Base-by-base conservation (phyloP, 2,329 filamentous ascomycete species). In the Beauveria sp. region DNA sequence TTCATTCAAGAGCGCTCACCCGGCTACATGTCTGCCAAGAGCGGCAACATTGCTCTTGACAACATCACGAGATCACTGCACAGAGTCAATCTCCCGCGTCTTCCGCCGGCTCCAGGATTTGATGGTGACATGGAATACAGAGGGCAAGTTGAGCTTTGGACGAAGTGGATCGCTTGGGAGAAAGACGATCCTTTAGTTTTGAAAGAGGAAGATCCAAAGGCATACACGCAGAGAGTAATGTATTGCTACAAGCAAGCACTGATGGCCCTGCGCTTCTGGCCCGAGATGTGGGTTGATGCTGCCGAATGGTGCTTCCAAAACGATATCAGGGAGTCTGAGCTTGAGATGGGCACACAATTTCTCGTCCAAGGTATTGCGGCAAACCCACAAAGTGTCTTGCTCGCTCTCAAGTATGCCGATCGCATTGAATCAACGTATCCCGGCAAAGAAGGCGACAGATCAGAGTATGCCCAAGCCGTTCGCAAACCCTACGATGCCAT, bases 1-100 rank as follows among this genome's bases (percentile, higher is more conserved):
- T 93, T 96, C 67, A 82, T 99, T 4, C 92, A 96, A 71, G 95
- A 99, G 70, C 88, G 89, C 64, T 97, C 93, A 0, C 89, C 93
- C 1, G 85, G 89, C 3, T 99, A 98, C 73, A 96, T 99, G 92
- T 96, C 93, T 18, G 95, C 96, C 58, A 88, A 96, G 72, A 93
- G 89, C 66, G 92, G 92, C 47, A 91, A 91, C 70, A 93, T 90
- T 47, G 90, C 92, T 43, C 78, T 98, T n/a, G 91, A 96, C 61
- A 96, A 96, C 70, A 87, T 96, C 60, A 92, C 89, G 1, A 84
- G 87, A 45, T 86, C 87, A 9, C 77, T 99, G 47, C 83, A 85
- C 65, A 86, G 93, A 50, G 90, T 86, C 3, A 93, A 90, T 5
- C 77, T 96, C 1, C 91, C 96, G 3, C 84, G 85, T 10, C 78